phyloP scores from a whole-genome alignment of 2,329 filamentous ascomycete genomes.

The Gremmenia infestans region DNA sequence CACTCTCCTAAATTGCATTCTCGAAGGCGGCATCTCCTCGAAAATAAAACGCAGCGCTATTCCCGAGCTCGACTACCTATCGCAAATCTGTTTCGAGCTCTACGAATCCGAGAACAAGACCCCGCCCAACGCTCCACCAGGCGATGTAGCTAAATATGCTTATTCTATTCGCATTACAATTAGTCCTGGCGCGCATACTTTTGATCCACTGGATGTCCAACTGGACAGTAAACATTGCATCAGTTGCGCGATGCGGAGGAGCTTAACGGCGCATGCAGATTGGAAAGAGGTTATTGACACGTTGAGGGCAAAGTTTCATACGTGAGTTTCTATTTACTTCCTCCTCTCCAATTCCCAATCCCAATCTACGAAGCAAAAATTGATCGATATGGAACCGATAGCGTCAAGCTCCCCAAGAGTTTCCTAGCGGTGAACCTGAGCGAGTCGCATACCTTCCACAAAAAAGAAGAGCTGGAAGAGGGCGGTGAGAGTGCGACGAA shows the following conservation, averaged over 20 bases:
- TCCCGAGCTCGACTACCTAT: slow-evolving; percentile 94
- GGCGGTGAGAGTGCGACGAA: background rate
- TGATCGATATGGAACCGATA: slow-evolving; percentile 13
- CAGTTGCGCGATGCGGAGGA: slow-evolving; percentile 83
- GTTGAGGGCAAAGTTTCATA: slow-evolving; percentile 88
- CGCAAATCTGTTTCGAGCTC: slow-evolving; percentile 95
- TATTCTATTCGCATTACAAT: slow-evolving; percentile 97
- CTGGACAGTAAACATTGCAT: slow-evolving; percentile 96
- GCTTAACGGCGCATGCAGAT: slow-evolving; percentile 83
- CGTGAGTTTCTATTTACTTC: slow-evolving; percentile 49
- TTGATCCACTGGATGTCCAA: slow-evolving; percentile 93
- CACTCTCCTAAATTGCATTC: slow-evolving; percentile 93
- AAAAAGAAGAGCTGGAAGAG: slow-evolving; percentile 24
- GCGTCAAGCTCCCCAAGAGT: slow-evolving; percentile 33
- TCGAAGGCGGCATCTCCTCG: slow-evolving; percentile 93
- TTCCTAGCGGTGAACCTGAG: slow-evolving; percentile 34
- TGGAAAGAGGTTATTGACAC: slow-evolving; percentile 98
- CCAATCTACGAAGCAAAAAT: background rate
- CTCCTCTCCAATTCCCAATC: background rate
- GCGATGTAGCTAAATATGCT: slow-evolving; percentile 52
- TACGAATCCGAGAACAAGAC: slow-evolving; percentile 81
- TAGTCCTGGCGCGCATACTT: slow-evolving; percentile 91
- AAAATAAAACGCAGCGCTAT: slow-evolving; percentile 96
- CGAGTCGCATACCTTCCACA: slow-evolving; percentile 33
- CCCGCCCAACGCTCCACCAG: slow-evolving; percentile 21